Base-by-base conservation (phyloP, 2,329 filamentous ascomycete genomes). In the Neodidymelliopsis sp. region DNA sequence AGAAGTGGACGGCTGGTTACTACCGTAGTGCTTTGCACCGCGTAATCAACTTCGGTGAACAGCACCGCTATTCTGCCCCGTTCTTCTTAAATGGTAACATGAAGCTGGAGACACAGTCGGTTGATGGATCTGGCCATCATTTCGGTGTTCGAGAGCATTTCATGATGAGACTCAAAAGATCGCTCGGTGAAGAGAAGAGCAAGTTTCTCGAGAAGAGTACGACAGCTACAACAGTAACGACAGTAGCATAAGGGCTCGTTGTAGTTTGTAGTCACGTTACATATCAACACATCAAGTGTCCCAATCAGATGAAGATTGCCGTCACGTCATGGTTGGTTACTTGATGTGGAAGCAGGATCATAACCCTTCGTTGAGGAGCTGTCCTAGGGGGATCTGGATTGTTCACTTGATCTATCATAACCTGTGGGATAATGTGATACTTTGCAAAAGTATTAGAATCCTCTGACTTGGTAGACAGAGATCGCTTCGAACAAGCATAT, bases 21-120 rank as follows among this genome's bases (percentile, higher is more conserved):
- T 57, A 54, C 12, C 43, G 43, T 20, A 54, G 50, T 28, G 39
- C 50, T 19, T 18, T 23, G 4, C 54, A 57, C 13, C 37, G 54
- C 2, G 54, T 57, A 5, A 36, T 56, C 20, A 56, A 52, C 25
- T 18, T 30, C 8, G 24, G 33, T 8, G 36, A 40, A 13, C n/a
- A 40, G 36, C 43, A 37, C 6, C 42, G 42, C 4, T 37, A 45
- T 15, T 30, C 24, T 6, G 42, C 33, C 4, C 24, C 42, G 7
- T 45, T 45, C 11, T 45, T 45, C 19, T 13, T 38, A n/a, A 45
- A 45, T 5, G 42, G 42, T 6, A 45, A 45, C 10, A 36, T 45
- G 33, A 38, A 45, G 18, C 6, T 45, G 13, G 11, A 31, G 4
- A 13, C 7, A 4, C 8, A 38, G 13, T 10, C 33, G 1, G 19